Evolutionary conservation across 2,329 filamentous ascomycete species (phyloP).

Genomic region (Stagonosporopsis rhizophila): DNA sequence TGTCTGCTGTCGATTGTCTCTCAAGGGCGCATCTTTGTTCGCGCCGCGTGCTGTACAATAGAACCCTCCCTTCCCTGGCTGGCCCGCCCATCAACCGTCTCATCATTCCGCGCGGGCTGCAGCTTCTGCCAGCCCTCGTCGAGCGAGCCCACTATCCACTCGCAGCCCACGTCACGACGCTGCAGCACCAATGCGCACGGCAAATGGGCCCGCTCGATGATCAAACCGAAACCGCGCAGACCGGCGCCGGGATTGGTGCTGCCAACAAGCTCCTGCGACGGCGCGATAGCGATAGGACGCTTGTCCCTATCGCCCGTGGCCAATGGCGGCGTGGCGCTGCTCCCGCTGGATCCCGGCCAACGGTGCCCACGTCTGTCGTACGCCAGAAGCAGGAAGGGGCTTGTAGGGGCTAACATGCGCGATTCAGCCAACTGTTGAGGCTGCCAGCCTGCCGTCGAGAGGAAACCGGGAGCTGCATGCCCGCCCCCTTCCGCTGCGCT

Average conservation of each 20-base stretch:
- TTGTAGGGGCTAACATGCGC: slow-evolving; percentile 31
- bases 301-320: slow-evolving; percentile 23
- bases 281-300: slow-evolving; percentile 35
- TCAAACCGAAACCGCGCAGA: slow-evolving; percentile 38
- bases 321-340: slow-evolving; percentile 35
- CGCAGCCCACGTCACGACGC: slow-evolving; percentile 31
- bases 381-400: slow-evolving; percentile 30
- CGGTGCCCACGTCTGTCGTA: slow-evolving; percentile 27
- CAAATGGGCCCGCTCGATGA: slow-evolving; percentile 31
- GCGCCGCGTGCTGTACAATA: not conserved
- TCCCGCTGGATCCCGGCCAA: slow-evolving; percentile 37
- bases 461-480: slow-evolving; percentile 23
- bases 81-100: slow-evolving; percentile 14
- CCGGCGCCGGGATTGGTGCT: slow-evolving; percentile 28
- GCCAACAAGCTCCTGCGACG: slow-evolving; percentile 27
- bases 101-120: slow-evolving; percentile 12
- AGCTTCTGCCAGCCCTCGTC: slow-evolving; percentile 3
- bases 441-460: slow-evolving; percentile 22
- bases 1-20: slow-evolving; percentile 2
- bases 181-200: slow-evolving; percentile 21
- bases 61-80: slow-evolving; percentile 8
- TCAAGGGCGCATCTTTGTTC: slow-evolving; percentile 4
- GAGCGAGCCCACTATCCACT: not conserved
- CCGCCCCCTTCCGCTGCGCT: slow-evolving; percentile 17
- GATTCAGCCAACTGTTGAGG: slow-evolving; percentile 33